Evolutionary conservation across 352 stramenopile species (phyloP), one percentile per base, ranked within the genome.

Genomic region (Globisporangium cystogenes): DNA sequence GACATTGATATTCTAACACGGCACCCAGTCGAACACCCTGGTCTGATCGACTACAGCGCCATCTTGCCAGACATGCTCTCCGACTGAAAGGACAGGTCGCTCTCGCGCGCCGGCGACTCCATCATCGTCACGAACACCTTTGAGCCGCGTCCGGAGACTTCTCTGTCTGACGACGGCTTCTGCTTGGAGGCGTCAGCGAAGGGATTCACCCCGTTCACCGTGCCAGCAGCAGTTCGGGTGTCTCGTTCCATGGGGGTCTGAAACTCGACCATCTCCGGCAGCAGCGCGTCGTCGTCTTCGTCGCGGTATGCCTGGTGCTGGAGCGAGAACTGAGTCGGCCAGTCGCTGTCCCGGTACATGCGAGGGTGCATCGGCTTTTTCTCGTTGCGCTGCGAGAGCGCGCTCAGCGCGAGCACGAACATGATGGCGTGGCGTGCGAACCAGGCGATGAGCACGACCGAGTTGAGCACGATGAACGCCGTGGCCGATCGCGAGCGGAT

Each of bases 401-500:
- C 40, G 1, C 40, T 49, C 33, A 62, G 33, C 10, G 48, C 41
- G 24, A 56, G 33, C 33, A 37, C 33, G 29, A 87, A 82, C 23
- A 87, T 68, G 46, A 82, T 67, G 0, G 78, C 59, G 33, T 83
- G 71, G n/a, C 76, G 76, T 20, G 82, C 57, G 26, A 87, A 87
- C 74, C 71, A 87, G 11, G 67, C 51, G 23, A 82, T 48, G 46
- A 87, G 72, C 27, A 87, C 59, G 48, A 85, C 67, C 27, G 71
- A 58, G 64, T 89, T 89, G 57, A 89, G 64, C n/a, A 65, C 62
- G 35, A 89, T 84, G 60, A 81, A 87, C n/a, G 63, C 69, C 29
- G 82, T 65, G 1, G 75, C 77, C 21, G 78, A 54, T 7, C 41
- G 56, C 23, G 60, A 64, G 14, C 73, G 68, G 1, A 60, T 60